Conservation (phyloP, 331 rosid genomes). For the Quercus tomentella region DNA sequence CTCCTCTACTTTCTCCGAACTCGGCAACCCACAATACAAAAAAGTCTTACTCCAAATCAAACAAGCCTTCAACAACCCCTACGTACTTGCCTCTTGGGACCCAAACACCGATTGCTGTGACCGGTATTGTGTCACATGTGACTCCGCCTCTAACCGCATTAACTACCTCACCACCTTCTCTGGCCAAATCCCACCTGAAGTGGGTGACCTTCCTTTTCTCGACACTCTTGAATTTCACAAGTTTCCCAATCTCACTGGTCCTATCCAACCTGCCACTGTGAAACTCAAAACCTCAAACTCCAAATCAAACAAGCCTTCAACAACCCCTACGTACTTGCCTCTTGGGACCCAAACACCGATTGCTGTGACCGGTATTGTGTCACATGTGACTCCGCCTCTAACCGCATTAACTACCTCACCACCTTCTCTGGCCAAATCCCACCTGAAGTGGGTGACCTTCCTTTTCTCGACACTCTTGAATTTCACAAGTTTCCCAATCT, state of each 20-base stretch:
- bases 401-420: conserved; percentile 50
- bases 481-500: conserved; percentile 51
- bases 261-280: conserved; percentile 59
- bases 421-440: conserved; percentile 48
- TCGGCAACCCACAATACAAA: conserved; percentile 50
- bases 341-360: conserved; percentile 48
- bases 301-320: conserved; percentile 48
- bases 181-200: conserved; percentile 41
- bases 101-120: conserved; percentile 48
- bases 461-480: conserved; percentile 36
- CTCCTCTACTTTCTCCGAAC: conserved; percentile 33
- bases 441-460: conserved; percentile 48
- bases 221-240: conserved; percentile 42
- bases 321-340: conserved; percentile 53
- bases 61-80: conserved; percentile 53
- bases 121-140: conserved; percentile 49
- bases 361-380: conserved; percentile 57
- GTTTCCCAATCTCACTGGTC: conserved; percentile 51
- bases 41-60: conserved; percentile 51
- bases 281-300: too few relatives aligned
- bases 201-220: conserved; percentile 59
- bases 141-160: conserved; percentile 47
- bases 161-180: conserved; percentile 33
- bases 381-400: conserved; percentile 37
- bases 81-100: conserved; percentile 52